Percentiles rank a stretch among this genome's conserved stretches.
phyloP scores from a whole-genome alignment of 805 yeast species.

The Kluyveromyces lactis region DNA sequence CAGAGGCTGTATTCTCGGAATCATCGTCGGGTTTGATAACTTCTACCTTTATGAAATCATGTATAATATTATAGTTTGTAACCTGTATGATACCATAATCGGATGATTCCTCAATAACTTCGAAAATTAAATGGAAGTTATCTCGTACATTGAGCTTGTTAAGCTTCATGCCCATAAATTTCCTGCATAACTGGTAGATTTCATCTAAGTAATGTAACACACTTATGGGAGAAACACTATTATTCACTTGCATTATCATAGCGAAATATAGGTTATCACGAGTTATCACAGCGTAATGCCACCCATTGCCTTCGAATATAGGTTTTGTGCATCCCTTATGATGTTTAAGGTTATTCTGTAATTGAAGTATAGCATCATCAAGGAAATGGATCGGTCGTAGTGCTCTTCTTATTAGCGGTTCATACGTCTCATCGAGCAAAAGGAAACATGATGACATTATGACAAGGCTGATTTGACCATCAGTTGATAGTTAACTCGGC shows the following conservation, averaged over 20 bases:
- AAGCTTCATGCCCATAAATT: slow-evolving; percentile 25
- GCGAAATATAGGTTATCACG: slow-evolving; percentile 22
- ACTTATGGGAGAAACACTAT: slow-evolving; percentile 13
- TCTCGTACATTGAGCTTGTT: slow-evolving; percentile 58
- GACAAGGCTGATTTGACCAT: too few species aligned
- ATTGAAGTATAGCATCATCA: not conserved
- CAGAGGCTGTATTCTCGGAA: slow-evolving; percentile 5
- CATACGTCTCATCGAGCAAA: slow-evolving; percentile 21
- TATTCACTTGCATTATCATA: slow-evolving; percentile 11
- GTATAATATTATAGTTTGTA: slow-evolving; percentile 69
- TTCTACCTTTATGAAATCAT: slow-evolving; percentile 66
- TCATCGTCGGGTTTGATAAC: slow-evolving; percentile 24
- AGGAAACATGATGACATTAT: slow-evolving; percentile 22
- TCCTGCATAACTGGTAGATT: slow-evolving; percentile 19
- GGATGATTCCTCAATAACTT: slow-evolving; percentile 81
- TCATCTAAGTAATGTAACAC: slow-evolving; percentile 20
- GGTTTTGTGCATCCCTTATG: slow-evolving; percentile 1
- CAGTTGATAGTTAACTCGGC: too few species aligned
- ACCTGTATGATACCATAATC: slow-evolving; percentile 84
- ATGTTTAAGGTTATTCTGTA: not conserved
- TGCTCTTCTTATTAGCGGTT: slow-evolving; percentile 1
- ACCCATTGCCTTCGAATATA: slow-evolving; percentile 6
- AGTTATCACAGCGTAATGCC: slow-evolving; percentile 17
- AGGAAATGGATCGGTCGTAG: slow-evolving; percentile 15
- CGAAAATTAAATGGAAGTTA: slow-evolving; percentile 67